Percentiles rank a stretch among this genome's conserved stretches.
These are phyloP conservation scores for Metschnikowia arizonensis DNA, from an alignment of 805 yeast species.

Conservation along the genomic window DNA sequence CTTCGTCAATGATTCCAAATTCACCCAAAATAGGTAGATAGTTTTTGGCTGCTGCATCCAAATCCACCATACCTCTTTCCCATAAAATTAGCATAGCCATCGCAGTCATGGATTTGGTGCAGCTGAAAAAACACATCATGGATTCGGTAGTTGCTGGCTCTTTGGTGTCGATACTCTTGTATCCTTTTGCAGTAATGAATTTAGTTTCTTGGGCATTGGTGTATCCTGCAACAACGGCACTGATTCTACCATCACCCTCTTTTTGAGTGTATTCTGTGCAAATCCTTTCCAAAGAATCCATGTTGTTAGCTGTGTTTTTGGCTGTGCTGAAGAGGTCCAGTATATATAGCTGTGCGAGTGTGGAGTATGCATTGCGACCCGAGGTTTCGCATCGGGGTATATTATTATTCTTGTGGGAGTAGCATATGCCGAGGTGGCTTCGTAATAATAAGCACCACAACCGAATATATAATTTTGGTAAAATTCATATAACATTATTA, in stretches of 20 bases:
- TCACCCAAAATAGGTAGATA: conserved; percentile 32
- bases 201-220: conserved; percentile 9
- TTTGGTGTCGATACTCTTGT: conserved; percentile 9
- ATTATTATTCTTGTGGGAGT: background rate
- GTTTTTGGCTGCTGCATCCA: conserved; percentile 31
- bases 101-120: conserved; percentile 23
- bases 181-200: conserved; percentile 14
- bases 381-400: conserved; percentile 4
- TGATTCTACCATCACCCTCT: conserved; percentile 2
- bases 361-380: background rate
- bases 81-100: conserved; percentile 34
- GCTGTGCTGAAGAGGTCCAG: background rate
- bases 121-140: conserved; percentile 14
- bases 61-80: conserved; percentile 29
- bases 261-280: conserved; percentile 7
- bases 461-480: background rate
- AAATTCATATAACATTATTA: background rate
- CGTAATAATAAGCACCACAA: background rate
- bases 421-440: background rate
- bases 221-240: conserved; percentile 17
- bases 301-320: background rate
- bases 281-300: conserved; percentile 6
- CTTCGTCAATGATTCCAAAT: conserved; percentile 12
- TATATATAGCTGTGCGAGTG: background rate
- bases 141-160: conserved; percentile 11